Evolutionary conservation across 495 filamentous ascomycete genomes (phyloP), one percentile per base, ranked within the genome.

Genomic region (Penicillium egyptiacum): DNA sequence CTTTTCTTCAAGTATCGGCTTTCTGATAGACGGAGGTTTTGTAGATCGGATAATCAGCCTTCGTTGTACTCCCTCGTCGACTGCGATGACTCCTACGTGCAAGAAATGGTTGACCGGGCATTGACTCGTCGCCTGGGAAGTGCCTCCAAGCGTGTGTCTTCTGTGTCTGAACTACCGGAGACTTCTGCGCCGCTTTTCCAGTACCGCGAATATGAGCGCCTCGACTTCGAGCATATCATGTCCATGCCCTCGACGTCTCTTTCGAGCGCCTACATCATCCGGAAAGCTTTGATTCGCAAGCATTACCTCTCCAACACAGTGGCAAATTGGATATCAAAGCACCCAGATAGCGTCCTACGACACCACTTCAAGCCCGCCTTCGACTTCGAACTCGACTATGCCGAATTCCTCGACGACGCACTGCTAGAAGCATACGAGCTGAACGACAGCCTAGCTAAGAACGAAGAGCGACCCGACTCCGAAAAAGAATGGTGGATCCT

Each of bases 251-350:
- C 63, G 11, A 83, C 81, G 1, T 84, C 78, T 41, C 80, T 91
- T 5, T 77, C 83, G 33, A 96, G 94, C 68, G 85, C 87, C 57
- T 97, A 96, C 67, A 84, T 96, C 64, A 92, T 96, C 70, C 91
- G 94, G 63, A 98, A 97, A 80, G 94, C 94, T 1, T 75, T 98
- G n/a, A 96, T 97, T 64, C 84, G 94, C 47, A 98, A 98, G 70
- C 94, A 98, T 68, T 96, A 91, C 68, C 80, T 98, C 4, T 82
- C 86, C 5, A 84, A 85, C 16, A 96, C 93, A 0, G 81, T 95
- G 35, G 75, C 83, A 40, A 86, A 85, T 60, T 96, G 91, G 88
- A 74, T 88, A 12, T 81, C 86, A 19, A 98, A 98, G 65, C 75
- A 92, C 60, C 91, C 93, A 0, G 73, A 80, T 33, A 89, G 85